phyloP scores from a whole-genome alignment of 176 grass and related monocot species.

The Bromus sterilis region DNA sequence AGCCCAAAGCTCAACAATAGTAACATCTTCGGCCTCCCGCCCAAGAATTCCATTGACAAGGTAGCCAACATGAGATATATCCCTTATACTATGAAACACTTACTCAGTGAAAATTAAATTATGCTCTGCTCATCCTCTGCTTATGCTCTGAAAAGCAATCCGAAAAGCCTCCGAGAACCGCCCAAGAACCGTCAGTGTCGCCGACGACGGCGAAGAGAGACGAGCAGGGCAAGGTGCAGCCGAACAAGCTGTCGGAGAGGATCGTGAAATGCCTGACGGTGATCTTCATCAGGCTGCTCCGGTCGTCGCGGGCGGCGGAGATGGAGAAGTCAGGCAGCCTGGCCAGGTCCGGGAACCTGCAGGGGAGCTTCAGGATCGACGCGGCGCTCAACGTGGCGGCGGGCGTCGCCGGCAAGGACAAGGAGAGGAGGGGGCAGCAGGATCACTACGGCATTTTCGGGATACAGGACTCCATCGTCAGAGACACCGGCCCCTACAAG shows the following conservation, averaged over 20 bases:
- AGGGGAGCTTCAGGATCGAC: constrained; percentile 44
- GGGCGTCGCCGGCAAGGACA: not conserved
- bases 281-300: constrained; percentile 77
- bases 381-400: not conserved
- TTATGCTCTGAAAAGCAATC: not conserved
- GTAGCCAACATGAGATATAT: not conserved
- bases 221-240: constrained; percentile 5
- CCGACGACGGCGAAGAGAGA: not conserved
- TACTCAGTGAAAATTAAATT: not conserved
- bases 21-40: not conserved
- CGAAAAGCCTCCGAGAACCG: constrained; percentile 14
- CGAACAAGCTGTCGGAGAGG: constrained; percentile 93
- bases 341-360: constrained; percentile 24
- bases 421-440: constrained; percentile 44
- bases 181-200: constrained; percentile 20
- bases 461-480: constrained; percentile 55
- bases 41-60: constrained; percentile 26
- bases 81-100: not conserved
- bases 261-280: constrained; percentile 78
- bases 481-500: constrained; percentile 90
- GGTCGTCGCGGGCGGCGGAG: constrained; percentile 51
- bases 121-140: too few relatives aligned
- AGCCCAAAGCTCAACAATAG: constrained; percentile 11
- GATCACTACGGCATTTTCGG: constrained; percentile 76
- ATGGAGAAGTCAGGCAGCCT: constrained; percentile 45